Evolutionary conservation across 306 rosid species (phyloP).

Genomic region (Inga laurina): DNA sequence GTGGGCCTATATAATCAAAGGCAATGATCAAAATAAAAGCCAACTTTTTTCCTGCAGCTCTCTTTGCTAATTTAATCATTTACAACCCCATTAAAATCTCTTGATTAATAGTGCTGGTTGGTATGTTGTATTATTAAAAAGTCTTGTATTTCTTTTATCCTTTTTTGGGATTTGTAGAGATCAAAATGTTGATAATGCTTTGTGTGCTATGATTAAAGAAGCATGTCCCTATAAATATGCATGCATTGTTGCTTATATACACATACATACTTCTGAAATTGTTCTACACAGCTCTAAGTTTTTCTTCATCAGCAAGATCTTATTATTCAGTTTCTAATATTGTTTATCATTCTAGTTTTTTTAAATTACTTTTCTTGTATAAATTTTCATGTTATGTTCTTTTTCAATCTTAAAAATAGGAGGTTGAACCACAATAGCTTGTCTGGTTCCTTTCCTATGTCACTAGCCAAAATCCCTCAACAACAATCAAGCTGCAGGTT

Average conservation of each 20-base stretch:
- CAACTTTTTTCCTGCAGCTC: background rate
- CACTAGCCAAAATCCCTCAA: conserved; percentile 69
- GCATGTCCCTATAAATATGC: conserved; percentile 38
- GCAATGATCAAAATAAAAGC: conserved; percentile 20
- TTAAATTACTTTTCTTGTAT: background rate
- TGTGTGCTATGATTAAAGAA: conserved; percentile 19
- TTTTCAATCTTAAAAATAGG: conserved; percentile 58
- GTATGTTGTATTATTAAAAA: background rate
- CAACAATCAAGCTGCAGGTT: background rate
- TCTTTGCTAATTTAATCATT: background rate
- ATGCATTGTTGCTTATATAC: conserved; percentile 42
- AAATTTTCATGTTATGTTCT: conserved; percentile 18
- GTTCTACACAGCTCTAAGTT: background rate
- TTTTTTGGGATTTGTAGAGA: conserved; percentile 20
- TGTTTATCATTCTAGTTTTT: too few relatives aligned
- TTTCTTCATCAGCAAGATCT: conserved; percentile 13
- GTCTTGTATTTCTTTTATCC: background rate
- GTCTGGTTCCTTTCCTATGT: conserved; percentile 79
- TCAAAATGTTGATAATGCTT: conserved; percentile 29
- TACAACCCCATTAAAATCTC: background rate
- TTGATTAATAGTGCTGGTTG: conserved; percentile 18
- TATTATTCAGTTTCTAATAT: background rate
- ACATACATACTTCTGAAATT: conserved; percentile 16
- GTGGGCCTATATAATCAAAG: conserved; percentile 27
- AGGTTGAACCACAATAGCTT: conserved; percentile 94